Evolutionary conservation across 2,329 filamentous ascomycete species (phyloP).

Genomic region (Fusarium nisikadoi): DNA sequence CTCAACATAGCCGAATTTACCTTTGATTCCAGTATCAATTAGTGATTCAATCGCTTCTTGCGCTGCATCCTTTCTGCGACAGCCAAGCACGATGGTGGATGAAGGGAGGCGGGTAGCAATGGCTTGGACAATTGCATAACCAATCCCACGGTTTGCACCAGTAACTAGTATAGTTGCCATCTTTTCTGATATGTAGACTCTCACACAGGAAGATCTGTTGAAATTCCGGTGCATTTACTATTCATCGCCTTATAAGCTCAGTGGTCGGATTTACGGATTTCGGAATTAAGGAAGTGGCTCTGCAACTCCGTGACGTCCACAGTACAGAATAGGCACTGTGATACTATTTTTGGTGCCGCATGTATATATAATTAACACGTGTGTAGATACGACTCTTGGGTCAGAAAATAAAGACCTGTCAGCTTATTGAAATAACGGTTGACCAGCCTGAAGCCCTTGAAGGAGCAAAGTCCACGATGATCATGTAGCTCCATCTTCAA

Average conservation of each 20-base stretch:
- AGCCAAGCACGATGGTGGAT: conserved; percentile 8
- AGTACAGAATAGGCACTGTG: neutral
- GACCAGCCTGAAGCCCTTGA: neutral
- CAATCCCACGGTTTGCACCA: conserved; percentile 18
- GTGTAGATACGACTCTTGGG: accelerated
- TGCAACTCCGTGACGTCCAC: neutral
- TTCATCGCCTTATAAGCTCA: neutral
- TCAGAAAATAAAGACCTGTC: accelerated
- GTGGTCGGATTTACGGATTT: neutral
- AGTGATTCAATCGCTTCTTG: neutral
- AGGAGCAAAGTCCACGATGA: neutral
- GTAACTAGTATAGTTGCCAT: conserved; percentile 3
- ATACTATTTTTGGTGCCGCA: accelerated
- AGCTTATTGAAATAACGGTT: neutral
- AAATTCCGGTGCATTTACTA: accelerated
- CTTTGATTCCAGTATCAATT: accelerated
- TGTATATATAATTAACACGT: accelerated
- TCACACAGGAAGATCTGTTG: accelerated
- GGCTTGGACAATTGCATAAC: conserved; percentile 14
- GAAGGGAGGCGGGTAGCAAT: neutral
- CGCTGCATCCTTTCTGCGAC: neutral
- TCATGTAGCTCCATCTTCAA: neutral
- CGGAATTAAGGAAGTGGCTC: neutral
- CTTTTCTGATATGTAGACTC: too few relatives aligned
- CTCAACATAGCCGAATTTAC: neutral